A percentile compares a stretch with the other conserved stretches of the same genome.
These are phyloP conservation scores for Colletotrichum tofieldiae DNA, from an alignment of 2,329 filamentous ascomycete genomes.

Conservation along the genomic window DNA sequence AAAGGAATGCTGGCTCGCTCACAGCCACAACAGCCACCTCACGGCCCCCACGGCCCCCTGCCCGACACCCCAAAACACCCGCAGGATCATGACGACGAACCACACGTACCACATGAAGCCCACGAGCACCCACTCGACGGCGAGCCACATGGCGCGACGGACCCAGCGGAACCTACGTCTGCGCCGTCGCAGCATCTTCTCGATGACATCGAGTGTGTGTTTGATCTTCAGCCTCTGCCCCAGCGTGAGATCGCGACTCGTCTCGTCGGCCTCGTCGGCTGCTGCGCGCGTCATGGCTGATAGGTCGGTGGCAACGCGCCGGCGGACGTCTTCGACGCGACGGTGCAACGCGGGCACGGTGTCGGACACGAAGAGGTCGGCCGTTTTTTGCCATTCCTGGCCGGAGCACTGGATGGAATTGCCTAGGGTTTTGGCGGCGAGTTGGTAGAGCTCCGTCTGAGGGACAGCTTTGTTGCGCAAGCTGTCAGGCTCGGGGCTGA, in stretches of 20 bases:
- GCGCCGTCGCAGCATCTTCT: slow-evolving; percentile 81
- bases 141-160: slow-evolving; percentile 82
- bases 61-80: slow-evolving; percentile 75
- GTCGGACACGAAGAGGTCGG: slow-evolving; percentile 71
- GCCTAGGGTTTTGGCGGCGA: slow-evolving; percentile 68
- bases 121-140: slow-evolving; percentile 90
- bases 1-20: slow-evolving; percentile 43
- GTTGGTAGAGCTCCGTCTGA: slow-evolving; percentile 63
- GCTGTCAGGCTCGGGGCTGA: slow-evolving; percentile 55
- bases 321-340: slow-evolving; percentile 64
- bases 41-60: slow-evolving; percentile 72
- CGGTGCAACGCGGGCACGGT: slow-evolving; percentile 69
- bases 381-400: slow-evolving; percentile 72
- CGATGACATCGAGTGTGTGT: slow-evolving; percentile 82
- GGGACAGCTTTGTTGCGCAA: slow-evolving; percentile 55
- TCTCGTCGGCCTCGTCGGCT: slow-evolving; percentile 85
- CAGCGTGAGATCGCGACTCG: slow-evolving; percentile 82
- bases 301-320: slow-evolving; percentile 67
- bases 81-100: slow-evolving; percentile 86
- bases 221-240: slow-evolving; percentile 86
- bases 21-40: slow-evolving; percentile 90
- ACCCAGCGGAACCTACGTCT: slow-evolving; percentile 80
- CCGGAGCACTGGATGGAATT: slow-evolving; percentile 63
- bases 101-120: slow-evolving; percentile 96
- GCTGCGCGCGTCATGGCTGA: slow-evolving; percentile 75